These are phyloP conservation scores for Debaryomycetaceae sp. DNA, from an alignment of 1,139 yeast species.

Conservation along the genomic window DNA sequence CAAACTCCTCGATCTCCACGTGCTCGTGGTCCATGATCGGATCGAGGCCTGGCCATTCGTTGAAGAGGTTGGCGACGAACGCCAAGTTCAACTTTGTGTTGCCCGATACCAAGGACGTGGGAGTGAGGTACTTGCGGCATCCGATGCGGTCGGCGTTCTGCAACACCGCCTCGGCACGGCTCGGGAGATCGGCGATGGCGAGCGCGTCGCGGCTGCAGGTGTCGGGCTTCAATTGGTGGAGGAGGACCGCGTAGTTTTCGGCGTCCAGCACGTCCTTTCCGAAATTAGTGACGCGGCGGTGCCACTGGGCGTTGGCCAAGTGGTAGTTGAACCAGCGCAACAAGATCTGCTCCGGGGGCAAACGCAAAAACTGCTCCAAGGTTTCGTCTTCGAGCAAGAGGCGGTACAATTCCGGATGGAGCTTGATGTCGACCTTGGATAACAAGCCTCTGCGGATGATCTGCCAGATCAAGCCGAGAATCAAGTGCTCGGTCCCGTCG, in stretches of 20 bases:
- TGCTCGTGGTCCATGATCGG: constrained; percentile 90
- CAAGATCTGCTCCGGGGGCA: constrained; percentile 95
- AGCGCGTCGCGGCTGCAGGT: constrained; percentile 74
- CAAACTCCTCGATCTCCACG: constrained; percentile 87
- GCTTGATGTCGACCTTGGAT: constrained; percentile 87
- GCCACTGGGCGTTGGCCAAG: constrained; percentile 86
- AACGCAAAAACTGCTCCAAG: constrained; percentile 85
- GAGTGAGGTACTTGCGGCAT: constrained; percentile 90
- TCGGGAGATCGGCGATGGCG: constrained; percentile 57
- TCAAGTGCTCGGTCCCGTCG: constrained; percentile 93
- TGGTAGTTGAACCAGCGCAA: constrained; percentile 97
- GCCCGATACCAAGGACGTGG: constrained; percentile 87
- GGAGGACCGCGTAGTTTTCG: constrained; percentile 83
- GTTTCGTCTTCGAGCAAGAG: constrained; percentile 94
- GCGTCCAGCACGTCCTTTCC: constrained; percentile 87
- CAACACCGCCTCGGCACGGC: constrained; percentile 81
- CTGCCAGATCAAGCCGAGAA: constrained; percentile 96
- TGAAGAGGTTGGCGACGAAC: constrained; percentile 92
- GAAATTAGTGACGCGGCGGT: constrained; percentile 77
- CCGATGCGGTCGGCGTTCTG: constrained; percentile 82
- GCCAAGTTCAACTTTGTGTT: constrained; percentile 95
- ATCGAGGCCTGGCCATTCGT: constrained; percentile 92
- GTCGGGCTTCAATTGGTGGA: constrained; percentile 82
- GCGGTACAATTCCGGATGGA: constrained; percentile 94
- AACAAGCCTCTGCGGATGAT: constrained; percentile 91